Percentiles rank a stretch among this genome's conserved stretches.
phyloP scores from a whole-genome alignment of 1,139 yeast species.

The Yamadazyma buinensis region DNA sequence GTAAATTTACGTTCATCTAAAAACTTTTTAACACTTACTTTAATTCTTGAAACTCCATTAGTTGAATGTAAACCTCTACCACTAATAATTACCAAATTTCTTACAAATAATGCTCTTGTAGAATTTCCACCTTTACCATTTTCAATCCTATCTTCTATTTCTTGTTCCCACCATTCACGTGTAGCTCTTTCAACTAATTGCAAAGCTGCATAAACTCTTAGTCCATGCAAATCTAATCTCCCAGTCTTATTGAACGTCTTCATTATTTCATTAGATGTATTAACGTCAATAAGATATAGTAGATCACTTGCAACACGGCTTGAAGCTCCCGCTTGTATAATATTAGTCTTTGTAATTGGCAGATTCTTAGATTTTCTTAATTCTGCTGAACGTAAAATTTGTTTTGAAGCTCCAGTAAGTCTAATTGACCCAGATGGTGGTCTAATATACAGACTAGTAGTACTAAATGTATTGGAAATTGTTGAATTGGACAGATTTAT shows the following conservation, averaged over 20 bases:
- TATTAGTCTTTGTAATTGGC: too few species aligned
- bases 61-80: slow-evolving; percentile 64
- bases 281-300: too few species aligned
- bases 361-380: too few species aligned
- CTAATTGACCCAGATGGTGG: not conserved
- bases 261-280: not conserved
- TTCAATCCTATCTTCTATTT: slow-evolving; percentile 34
- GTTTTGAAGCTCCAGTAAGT: slow-evolving; percentile 1
- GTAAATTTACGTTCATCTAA: slow-evolving; percentile 31
- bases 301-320: too few species aligned
- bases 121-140: slow-evolving; percentile 34
- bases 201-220: slow-evolving; percentile 43
- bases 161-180: slow-evolving; percentile 54
- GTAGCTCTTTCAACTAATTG: slow-evolving; percentile 27
- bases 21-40: slow-evolving; percentile 31
- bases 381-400: not conserved
- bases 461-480: too few species aligned
- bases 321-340: too few species aligned
- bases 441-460: too few species aligned
- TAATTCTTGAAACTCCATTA: slow-evolving; percentile 47
- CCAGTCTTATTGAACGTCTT: not conserved
- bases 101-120: slow-evolving; percentile 27
- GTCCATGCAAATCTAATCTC: slow-evolving; percentile 51
- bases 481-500: too few species aligned
- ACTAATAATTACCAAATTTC: slow-evolving; percentile 43